These are phyloP conservation scores for Boletus rubescentipes DNA, from an alignment of 768 basidiomycete genomes.

Conservation along the genomic window DNA sequence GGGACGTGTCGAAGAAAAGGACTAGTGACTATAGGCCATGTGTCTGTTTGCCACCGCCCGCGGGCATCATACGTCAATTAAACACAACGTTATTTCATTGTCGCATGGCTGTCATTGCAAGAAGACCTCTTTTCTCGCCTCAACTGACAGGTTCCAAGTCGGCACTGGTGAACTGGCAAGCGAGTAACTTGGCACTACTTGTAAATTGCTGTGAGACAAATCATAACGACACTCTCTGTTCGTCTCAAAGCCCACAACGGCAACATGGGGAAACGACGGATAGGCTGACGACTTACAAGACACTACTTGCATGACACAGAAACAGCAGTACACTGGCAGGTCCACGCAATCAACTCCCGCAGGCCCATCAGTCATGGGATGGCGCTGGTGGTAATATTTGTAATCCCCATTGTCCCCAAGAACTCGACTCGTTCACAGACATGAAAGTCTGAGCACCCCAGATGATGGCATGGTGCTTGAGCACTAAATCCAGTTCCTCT, in stretches of 20 bases:
- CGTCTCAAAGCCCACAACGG: not conserved
- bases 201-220: too few relatives aligned
- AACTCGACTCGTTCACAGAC: not conserved
- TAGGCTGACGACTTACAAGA: not conserved
- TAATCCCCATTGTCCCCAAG: conserved; percentile 19
- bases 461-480: conserved; percentile 52
- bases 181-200: too few relatives aligned
- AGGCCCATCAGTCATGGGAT: not conserved
- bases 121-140: too few relatives aligned
- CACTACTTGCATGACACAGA: not conserved
- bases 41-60: not conserved
- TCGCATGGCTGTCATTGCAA: too few relatives aligned
- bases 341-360: not conserved
- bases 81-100: too few relatives aligned
- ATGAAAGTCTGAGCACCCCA: conserved; percentile 45
- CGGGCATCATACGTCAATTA: conserved; percentile 1
- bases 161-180: too few relatives aligned
- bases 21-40: not conserved
- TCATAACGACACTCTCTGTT: too few relatives aligned
- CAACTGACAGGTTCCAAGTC: too few relatives aligned
- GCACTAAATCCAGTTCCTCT: conserved; percentile 84
- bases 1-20: not conserved
- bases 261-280: not conserved
- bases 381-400: not conserved
- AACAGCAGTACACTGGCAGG: not conserved